Percentiles rank a stretch among this genome's conserved stretches.
Evolutionary conservation across 2,329 filamentous ascomycete species (phyloP).

Genomic region (Alternaria viburni): DNA sequence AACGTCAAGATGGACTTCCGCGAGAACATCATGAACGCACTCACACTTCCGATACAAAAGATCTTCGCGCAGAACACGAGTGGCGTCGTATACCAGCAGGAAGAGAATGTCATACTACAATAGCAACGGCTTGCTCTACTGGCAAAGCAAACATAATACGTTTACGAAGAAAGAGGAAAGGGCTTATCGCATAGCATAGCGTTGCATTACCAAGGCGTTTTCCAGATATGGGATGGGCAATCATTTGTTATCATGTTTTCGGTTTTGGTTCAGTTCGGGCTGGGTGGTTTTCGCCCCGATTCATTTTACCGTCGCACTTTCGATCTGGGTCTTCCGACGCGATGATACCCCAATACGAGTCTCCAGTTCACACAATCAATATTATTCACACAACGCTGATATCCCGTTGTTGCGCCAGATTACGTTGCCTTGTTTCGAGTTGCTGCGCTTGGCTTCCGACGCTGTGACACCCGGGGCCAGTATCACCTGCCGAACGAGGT

Average conservation of each 20-base stretch:
- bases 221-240: conserved; percentile 1
- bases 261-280: conserved; percentile 1
- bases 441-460: background rate
- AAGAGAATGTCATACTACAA: conserved; percentile 37
- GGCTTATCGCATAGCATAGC: conserved; percentile 22
- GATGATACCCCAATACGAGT: conserved; percentile 32
- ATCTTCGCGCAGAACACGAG: conserved; percentile 40
- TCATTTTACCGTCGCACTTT: conserved; percentile 10
- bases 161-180: conserved; percentile 4
- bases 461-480: background rate
- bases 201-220: conserved; percentile 35
- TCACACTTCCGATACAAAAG: conserved; percentile 44
- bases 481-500: background rate
- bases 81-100: conserved; percentile 35
- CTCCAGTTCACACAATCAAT: conserved; percentile 5
- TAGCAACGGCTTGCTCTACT: background rate
- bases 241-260: background rate
- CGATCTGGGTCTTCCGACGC: conserved; percentile 24
- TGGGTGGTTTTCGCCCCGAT: background rate
- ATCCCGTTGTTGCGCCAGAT: background rate
- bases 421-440: background rate
- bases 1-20: conserved; percentile 43
- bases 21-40: conserved; percentile 48
- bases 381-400: background rate
- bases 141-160: background rate